Base-by-base conservation (phyloP, 2,329 filamentous ascomycete species). In the Cladosporium colombiae region DNA sequence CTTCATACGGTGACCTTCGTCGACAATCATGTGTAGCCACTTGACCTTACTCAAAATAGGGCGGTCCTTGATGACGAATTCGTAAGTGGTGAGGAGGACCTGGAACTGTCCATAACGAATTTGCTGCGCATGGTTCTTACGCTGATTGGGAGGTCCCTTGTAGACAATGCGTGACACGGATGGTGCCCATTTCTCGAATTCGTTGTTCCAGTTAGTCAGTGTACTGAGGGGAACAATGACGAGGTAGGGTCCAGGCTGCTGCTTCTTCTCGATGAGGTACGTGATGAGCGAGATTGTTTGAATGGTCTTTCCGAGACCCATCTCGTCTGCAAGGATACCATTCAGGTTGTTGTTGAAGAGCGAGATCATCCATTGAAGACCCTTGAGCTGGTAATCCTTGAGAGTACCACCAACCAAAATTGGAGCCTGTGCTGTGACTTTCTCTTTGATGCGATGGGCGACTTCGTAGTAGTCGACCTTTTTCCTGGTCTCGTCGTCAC, bases 341-440 rank as follows among this genome's bases (percentile, higher is more conserved):
- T 99, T 99, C 70, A 99, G 87, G 80, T 97, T 99, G 84, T 99
- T 99, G 88, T 99, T 99, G 86, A 98, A 99, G 16, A 99, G 85
- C 16, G 95, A 99, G 68, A 99, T 89, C 95, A 99, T 99, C 95
- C 95, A 99, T 79, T 99, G 94, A 57, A 99, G 83, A 85, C 95
- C 95, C 88, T 97, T 98, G 80, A 99, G 72, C 81, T 99, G 95
- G 80, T 99, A 99, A 78, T 99, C 95, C 79, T 99, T 99, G 71
- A 99, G 84, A 13, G 84, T 91, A 75, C 95, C 95, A 76, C 95
- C 95, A 69, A 98, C 92, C 67, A 99, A 85, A 52, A 96, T 96
- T 62, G 81, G 80, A 7, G 95, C 92, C 76, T 99, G 95, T 68
- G 85, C 84, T 0, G 86, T 90, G 72, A 99, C 90, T 70, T 96